Conservation (phyloP, 148 eudicot genomes). For the Cornus kousa region DNA sequence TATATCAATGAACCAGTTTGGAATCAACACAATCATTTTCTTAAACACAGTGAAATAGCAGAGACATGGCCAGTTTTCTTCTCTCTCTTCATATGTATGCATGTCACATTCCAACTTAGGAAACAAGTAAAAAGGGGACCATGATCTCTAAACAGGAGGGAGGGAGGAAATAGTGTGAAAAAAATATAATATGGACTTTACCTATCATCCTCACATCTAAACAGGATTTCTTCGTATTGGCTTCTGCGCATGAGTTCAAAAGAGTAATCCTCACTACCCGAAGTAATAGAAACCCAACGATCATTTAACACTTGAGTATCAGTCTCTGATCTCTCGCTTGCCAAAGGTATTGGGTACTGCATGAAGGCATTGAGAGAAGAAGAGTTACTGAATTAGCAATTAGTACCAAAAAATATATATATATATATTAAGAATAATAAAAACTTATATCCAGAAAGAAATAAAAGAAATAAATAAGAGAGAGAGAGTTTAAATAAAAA, state of each 20-base stretch:
- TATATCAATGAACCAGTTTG: neutral
- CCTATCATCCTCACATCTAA: constrained; percentile 93
- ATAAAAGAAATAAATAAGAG: neutral
- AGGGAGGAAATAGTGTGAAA: neutral
- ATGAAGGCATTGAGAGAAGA: neutral
- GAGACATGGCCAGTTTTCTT: too few relatives aligned
- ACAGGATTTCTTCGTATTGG: constrained; percentile 83
- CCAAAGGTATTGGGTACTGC: constrained; percentile 73
- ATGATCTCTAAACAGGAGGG: too few relatives aligned
- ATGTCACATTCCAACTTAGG: neutral
- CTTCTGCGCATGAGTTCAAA: constrained; percentile 89
- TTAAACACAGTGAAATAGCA: too few relatives aligned
- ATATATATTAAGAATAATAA: neutral
- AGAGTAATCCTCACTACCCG: constrained; percentile 86
- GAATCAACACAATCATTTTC: too few relatives aligned
- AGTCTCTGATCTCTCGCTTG: constrained; percentile 68
- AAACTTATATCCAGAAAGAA: too few relatives aligned
- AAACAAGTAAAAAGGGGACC: too few relatives aligned
- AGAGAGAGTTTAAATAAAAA: neutral
- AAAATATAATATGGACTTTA: constrained; percentile 4
- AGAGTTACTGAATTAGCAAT: neutral
- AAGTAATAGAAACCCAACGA: constrained; percentile 83
- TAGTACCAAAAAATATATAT: neutral
- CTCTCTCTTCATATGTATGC: neutral
- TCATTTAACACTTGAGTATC: constrained; percentile 75